Evolutionary conservation across 1,139 yeast species (phyloP), one percentile per base, ranked within the genome.

Genomic region (Scheffersomyces illinoinensis): DNA sequence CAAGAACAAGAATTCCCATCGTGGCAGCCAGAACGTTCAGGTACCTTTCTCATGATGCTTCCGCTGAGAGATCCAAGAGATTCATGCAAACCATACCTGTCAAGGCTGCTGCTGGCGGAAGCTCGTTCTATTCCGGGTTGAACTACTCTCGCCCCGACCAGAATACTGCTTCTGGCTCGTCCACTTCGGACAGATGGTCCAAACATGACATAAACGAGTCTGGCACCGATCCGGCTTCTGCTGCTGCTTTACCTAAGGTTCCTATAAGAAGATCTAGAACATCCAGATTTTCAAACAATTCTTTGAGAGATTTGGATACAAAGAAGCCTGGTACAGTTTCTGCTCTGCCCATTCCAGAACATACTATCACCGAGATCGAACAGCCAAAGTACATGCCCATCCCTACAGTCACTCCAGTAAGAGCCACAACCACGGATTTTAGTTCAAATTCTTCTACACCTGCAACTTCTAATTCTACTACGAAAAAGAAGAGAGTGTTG

Each of bases 401-500:
- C 10, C 26, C 52, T 5, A 39, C 54, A 10, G 49, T 54, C 43
- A 50, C 56, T 12, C n/a, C 19, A 46, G 55, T 43, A 10, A 56
- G 50, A 24, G 21, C 43, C 2, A 51, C 53, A 20, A 47, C 60
- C n/a, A 21, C 51, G 18, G 8, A 4, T 19, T 19, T 19, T 5
- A 48, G 14, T 20, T 1, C n/a, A 14, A 48, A 21, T 3, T 20
- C 63, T 10, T 26, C 65, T 14, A 52, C 64, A 7, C 60, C 64
- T 21, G 50, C 59, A 33, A 52, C 58, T 7, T 59, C 64, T 20
- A 49, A 50, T 7, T 43, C 62, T 12, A 18, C 56, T 21, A 81
- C 80, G 68, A 85, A 84, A 76, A 79, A 76, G 62, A 85, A 86
- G 74, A 85, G 97, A 75, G 82, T 85, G 47, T 79, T 93, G 60